These are phyloP conservation scores for Thraustochytrium striatum DNA, from an alignment of 352 stramenopile species.

Conservation along the genomic window DNA sequence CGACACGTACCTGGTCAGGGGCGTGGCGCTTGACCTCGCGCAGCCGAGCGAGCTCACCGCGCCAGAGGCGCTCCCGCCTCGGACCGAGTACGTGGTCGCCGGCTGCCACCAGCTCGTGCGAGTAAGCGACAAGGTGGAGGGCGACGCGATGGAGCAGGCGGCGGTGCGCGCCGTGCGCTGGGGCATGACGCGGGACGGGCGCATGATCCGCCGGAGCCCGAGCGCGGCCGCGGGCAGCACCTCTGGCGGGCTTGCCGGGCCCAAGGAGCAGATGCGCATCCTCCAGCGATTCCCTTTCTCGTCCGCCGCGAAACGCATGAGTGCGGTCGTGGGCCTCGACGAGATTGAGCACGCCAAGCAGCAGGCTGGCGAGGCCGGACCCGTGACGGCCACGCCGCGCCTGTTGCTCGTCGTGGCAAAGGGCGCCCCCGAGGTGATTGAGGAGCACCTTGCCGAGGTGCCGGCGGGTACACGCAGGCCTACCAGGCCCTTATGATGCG, in stretches of 20 bases:
- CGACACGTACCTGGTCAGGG: constrained; percentile 87
- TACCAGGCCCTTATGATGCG: constrained; percentile 65
- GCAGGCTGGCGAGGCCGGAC: too few species aligned
- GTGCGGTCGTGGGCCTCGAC: constrained; percentile 67
- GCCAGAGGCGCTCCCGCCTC: background rate
- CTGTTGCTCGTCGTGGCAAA: constrained; percentile 86
- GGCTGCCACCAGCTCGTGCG: constrained; percentile 95
- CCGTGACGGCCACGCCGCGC: too few species aligned
- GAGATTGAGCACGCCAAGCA: constrained; percentile 43
- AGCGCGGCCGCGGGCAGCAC: background rate
- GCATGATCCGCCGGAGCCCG: constrained; percentile 18
- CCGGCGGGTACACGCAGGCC: constrained; percentile 73
- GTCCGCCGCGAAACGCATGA: constrained; percentile 94
- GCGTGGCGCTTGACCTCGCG: constrained; percentile 65
- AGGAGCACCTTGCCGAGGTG: constrained; percentile 73
- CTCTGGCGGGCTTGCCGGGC: background rate
- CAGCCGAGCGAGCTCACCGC: constrained; percentile 42
- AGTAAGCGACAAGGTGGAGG: constrained; percentile 88
- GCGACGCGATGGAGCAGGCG: constrained; percentile 95
- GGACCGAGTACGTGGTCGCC: constrained; percentile 55
- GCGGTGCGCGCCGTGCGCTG: constrained; percentile 93
- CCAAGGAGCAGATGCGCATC: constrained; percentile 60
- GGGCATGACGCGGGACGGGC: constrained; percentile 50
- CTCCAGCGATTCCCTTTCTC: constrained; percentile 90
- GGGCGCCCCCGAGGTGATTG: constrained; percentile 90